phyloP scores from a whole-genome alignment of 2,329 filamentous ascomycete species.

The Didymella segeticola region DNA sequence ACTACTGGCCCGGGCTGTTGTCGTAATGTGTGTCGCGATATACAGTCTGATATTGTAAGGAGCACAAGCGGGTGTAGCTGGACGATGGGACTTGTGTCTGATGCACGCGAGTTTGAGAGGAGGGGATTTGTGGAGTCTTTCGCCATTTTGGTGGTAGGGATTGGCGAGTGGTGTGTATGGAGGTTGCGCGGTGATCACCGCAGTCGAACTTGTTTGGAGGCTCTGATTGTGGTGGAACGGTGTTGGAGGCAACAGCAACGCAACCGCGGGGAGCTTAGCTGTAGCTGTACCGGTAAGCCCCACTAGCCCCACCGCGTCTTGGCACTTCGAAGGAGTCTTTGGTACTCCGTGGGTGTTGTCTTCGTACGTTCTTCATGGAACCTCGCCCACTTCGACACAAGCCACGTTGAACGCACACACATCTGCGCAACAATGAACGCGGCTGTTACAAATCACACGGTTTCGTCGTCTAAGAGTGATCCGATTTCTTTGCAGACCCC shows the following conservation, averaged over 20 bases:
- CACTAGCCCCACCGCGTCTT: background rate
- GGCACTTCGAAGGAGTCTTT: background rate
- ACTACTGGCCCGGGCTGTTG: slow-evolving; percentile 77
- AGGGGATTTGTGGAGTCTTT: slow-evolving; percentile 50
- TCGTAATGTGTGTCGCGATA: slow-evolving; percentile 86
- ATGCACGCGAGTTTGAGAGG: slow-evolving; percentile 54
- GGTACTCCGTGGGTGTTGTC: background rate
- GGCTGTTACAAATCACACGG: no score
- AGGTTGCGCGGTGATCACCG: background rate
- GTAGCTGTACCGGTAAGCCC: background rate
- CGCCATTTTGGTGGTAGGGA: slow-evolving; percentile 40
- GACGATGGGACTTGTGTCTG: slow-evolving; percentile 77
- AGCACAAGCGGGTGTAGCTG: slow-evolving; percentile 93
- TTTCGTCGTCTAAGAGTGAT: background rate
- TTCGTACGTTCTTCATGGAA: background rate
- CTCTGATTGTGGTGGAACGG: slow-evolving; percentile 6
- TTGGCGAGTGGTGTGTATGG: background rate
- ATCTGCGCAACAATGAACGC: no score
- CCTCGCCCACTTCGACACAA: no score
- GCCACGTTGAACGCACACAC: no score
- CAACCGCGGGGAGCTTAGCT: slow-evolving; percentile 14
- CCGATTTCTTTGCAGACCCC: no score
- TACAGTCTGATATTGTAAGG: slow-evolving; percentile 95
- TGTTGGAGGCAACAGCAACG: slow-evolving; percentile 6
- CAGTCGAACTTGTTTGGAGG: background rate